Evolutionary conservation across 495 filamentous ascomycete genomes (phyloP), one percentile per base, ranked within the genome.

Genomic region (Podospora tetraspora): DNA sequence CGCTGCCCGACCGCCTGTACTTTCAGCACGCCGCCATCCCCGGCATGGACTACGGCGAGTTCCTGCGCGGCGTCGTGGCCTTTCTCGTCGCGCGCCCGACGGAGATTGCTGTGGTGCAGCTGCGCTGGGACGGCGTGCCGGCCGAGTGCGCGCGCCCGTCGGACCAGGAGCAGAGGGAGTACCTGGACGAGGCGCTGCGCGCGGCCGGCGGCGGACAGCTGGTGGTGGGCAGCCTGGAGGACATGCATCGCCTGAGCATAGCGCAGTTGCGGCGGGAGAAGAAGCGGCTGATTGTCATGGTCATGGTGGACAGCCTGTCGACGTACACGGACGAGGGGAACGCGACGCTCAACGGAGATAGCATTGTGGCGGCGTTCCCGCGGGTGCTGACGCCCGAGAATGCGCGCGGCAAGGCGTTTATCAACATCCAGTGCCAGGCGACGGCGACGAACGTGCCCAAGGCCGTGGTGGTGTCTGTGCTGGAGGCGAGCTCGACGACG

Each of bases 21-120:
- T 87, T 87, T 74, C 80, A 83, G 66, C 85, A 87, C 71, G 78
- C 76, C 61, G 81, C 79, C 3, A 84, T 87, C 52, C 84, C 85
- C 0, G 85, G 85, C 12, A 84, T 86, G 78, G 72, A 78, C 7
- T 86, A 85, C 69, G 80, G 78, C 9, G 71, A 75, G 12, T 85
- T 87, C 69, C 75, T 86, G 30, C 43, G 73, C 27, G 81, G 79
- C 7, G 70, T 80, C 1, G 79, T 86, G 0, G 22, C 68, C 0
- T 87, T 87, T 67, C 76, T 86, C 3, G 27, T 74, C 1, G 73
- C 70, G 13, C 78, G 85, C 62, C 78, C 75, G 21, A 72, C 75
- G 19, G 85, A 86, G 64, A 85, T 86, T 60, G 74, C 85, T 43
- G 82, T 85, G 6, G 76, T 84, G 59, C 84, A 85, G 68, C 74